A percentile compares a stretch with the other conserved stretches of the same genome.
These are phyloP conservation scores for Sphagnurus paluster DNA, from an alignment of 1,284 basidiomycete genomes.

Conservation along the genomic window DNA sequence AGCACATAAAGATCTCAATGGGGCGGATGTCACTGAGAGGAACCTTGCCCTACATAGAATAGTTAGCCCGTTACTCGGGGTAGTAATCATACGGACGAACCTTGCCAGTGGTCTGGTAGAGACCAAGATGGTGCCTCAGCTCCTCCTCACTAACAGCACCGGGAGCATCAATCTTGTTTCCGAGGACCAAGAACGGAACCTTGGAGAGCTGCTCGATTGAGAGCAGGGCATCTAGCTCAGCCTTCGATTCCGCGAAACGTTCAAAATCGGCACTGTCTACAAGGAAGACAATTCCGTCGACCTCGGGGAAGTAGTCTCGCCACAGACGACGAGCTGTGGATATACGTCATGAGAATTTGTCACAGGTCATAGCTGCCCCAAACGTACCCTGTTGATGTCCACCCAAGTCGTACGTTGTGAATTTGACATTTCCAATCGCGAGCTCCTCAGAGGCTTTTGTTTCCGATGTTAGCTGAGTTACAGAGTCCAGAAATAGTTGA, in stretches of 20 bases:
- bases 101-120: slow-evolving; percentile 99
- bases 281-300: slow-evolving; percentile 98
- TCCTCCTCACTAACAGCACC: slow-evolving; percentile 98
- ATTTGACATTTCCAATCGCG: slow-evolving; percentile 98
- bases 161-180: slow-evolving; percentile 99
- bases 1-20: slow-evolving; percentile 99
- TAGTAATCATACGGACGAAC: slow-evolving; percentile 27
- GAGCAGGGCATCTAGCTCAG: slow-evolving; percentile 93
- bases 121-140: slow-evolving; percentile 90
- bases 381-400: slow-evolving; percentile 91
- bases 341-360: slow-evolving; percentile 7
- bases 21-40: slow-evolving; percentile 96
- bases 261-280: slow-evolving; percentile 97
- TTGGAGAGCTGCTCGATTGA: slow-evolving; percentile 93
- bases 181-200: slow-evolving; percentile 98
- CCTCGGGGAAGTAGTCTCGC: slow-evolving; percentile 99
- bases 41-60: slow-evolving; percentile 80
- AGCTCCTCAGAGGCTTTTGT: slow-evolving; percentile 95
- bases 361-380: neutral
- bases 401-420: slow-evolving; percentile 98
- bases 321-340: slow-evolving; percentile 90
- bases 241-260: slow-evolving; percentile 94
- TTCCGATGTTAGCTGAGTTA: too few species aligned
- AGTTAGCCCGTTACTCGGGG: neutral
- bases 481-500: too few species aligned